A percentile compares a stretch with the other conserved stretches of the same genome.
Conservation (phyloP, 2,329 filamentous ascomycete species). For the Coniochaeta sp. region DNA sequence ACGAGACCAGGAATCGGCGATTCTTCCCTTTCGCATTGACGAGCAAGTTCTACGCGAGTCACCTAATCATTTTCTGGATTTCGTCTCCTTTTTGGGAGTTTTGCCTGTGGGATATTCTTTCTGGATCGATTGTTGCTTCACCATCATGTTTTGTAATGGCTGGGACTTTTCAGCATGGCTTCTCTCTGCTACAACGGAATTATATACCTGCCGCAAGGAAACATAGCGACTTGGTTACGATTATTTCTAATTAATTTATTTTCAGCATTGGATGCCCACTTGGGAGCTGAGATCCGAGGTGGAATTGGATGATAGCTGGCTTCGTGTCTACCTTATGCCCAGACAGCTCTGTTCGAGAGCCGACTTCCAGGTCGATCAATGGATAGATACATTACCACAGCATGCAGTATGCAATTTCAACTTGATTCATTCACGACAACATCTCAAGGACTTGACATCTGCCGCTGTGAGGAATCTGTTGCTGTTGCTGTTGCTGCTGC, state of each 20-base stretch:
- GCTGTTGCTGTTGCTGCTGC: background rate
- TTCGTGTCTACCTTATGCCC: too few relatives aligned
- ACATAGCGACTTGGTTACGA: background rate
- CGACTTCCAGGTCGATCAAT: background rate
- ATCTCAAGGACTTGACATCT: too few relatives aligned
- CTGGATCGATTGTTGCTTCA: background rate
- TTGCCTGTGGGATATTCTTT: background rate
- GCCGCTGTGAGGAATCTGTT: too few relatives aligned
- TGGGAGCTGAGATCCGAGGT: background rate
- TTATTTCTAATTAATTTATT: too few relatives aligned
- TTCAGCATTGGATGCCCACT: background rate
- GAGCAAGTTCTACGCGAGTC: too few relatives aligned
- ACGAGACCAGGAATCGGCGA: too few relatives aligned
- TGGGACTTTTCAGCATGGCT: background rate
- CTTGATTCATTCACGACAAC: too few relatives aligned
- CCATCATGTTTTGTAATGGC: background rate
- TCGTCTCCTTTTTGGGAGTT: background rate
- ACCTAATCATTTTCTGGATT: too few relatives aligned
- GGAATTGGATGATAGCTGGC: background rate
- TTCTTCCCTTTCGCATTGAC: too few relatives aligned
- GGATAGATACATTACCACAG: too few relatives aligned
- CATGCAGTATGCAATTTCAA: too few relatives aligned
- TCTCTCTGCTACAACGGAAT: background rate
- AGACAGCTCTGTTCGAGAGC: too few relatives aligned
- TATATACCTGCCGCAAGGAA: background rate